phyloP scores from a whole-genome alignment of 1,139 yeast species.

The Debaryomyces coudertii region DNA sequence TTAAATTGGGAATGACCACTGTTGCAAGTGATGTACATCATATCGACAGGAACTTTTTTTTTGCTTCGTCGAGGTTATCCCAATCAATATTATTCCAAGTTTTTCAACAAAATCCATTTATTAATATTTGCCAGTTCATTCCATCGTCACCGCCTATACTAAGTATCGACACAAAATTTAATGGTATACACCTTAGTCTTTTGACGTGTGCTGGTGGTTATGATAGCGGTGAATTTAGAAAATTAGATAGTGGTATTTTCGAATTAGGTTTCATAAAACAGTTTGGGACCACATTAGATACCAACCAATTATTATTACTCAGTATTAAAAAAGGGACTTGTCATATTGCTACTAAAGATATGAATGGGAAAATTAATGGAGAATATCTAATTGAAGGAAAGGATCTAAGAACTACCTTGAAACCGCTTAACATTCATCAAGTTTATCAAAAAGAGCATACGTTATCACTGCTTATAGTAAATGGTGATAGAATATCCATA shows the following conservation, averaged over 20 bases:
- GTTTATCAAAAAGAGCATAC: neutral
- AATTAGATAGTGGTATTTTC: conserved; percentile 8
- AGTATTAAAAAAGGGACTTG: neutral
- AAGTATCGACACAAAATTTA: conserved; percentile 23
- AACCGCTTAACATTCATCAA: neutral
- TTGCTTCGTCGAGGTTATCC: conserved; percentile 36
- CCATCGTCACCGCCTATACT: conserved; percentile 43
- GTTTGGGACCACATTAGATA: neutral
- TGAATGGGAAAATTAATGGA: conserved; percentile 7
- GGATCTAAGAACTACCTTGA: neutral
- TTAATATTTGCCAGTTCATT: conserved; percentile 26
- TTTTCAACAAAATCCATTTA: conserved; percentile 29
- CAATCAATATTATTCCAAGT: conserved; percentile 39
- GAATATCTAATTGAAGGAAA: neutral
- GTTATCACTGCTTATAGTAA: neutral
- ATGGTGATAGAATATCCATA: neutral
- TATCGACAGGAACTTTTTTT: conserved; percentile 33
- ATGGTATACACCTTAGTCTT: conserved; percentile 17
- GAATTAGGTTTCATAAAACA: neutral
- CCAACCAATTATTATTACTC: neutral
- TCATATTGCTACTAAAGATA: conserved; percentile 7
- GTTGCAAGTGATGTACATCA: conserved; percentile 31
- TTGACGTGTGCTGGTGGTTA: conserved; percentile 44
- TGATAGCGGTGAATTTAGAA: conserved; percentile 39
- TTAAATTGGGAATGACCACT: conserved; percentile 37